Evolutionary conservation across 129 eudicot species (phyloP), one percentile per base, ranked within the genome.

Genomic region (Helianthus annuus): DNA sequence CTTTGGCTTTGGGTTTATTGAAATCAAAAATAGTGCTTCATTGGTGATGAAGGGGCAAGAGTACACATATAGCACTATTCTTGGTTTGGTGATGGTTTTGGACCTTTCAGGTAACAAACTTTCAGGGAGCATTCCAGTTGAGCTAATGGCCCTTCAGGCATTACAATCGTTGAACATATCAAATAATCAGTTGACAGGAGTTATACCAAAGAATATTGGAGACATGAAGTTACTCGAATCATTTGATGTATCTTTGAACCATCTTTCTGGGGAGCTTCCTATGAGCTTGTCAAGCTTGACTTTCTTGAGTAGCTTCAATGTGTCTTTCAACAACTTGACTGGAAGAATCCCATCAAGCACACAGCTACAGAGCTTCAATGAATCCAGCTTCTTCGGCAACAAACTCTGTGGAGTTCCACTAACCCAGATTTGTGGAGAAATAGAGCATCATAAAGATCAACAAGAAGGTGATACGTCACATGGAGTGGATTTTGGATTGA

Each of bases 201-300:
- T 15, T 27, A 81, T 81, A 13, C 82, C 82, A 1, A 49, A 56
- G 36, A 71, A 76, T 73, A 81, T 81, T n/a, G 85, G 85, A 3
- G 34, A 76, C 59, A 13, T 81, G 81, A 75, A 61, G 32, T 53
- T 61, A 46, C 76, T 81, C n/a, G 85, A 81, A 71, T 61, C 85
- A 19, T 71, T 76, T 4, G 85, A 81, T 62, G 27, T 71, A 11
- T 81, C 85, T 3, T 2, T 14, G 32, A 81, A 81, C 61, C 45
- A 36, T 36, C 78, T 81, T 14, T 70, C 34, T 2, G 85, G 81
- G 8, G 58, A 11, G 49, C 76, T 87, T 16, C 92, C 92, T 15
- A 29, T 67, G 22, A 60, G 66, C 66, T 13, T 60, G 66, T 60
- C 66, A 34, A 11, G 66, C 45, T 34, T 61, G 3, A 61, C 5